These are phyloP conservation scores for Sugiyamaella mastotermitis DNA, from an alignment of 805 yeast species.

Conservation along the genomic window DNA sequence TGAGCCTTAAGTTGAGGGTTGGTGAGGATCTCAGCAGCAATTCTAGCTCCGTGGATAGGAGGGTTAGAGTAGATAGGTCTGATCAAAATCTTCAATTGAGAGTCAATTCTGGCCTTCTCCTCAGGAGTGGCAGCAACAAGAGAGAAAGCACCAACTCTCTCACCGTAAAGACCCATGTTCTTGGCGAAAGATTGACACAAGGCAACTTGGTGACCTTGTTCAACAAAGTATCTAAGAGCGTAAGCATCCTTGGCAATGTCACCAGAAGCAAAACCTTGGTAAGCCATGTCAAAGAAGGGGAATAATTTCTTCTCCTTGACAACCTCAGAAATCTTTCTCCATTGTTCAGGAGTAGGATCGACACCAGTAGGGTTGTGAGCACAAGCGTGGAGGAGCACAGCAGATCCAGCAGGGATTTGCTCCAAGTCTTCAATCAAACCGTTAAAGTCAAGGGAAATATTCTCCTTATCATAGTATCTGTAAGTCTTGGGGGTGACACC, in stretches of 20 bases:
- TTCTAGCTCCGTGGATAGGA: slow-evolving; percentile 88
- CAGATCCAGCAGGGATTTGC: slow-evolving; percentile 50
- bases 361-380: slow-evolving; percentile 98
- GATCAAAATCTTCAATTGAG: slow-evolving; percentile 76
- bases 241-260: slow-evolving; percentile 67
- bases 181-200: slow-evolving; percentile 93
- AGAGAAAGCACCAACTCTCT: slow-evolving; percentile 82
- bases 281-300: slow-evolving; percentile 89
- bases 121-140: slow-evolving; percentile 44
- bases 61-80: slow-evolving; percentile 91
- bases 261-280: slow-evolving; percentile 93
- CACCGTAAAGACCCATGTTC: slow-evolving; percentile 93
- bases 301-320: slow-evolving; percentile 53
- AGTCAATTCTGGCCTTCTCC: slow-evolving; percentile 49
- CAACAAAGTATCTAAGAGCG: slow-evolving; percentile 41
- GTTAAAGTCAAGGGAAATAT: slow-evolving; percentile 59
- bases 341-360: slow-evolving; percentile 77
- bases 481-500: slow-evolving; percentile 60
- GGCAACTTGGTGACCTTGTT: slow-evolving; percentile 34
- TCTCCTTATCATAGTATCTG: slow-evolving; percentile 60
- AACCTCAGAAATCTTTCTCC: slow-evolving; percentile 68
- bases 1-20: slow-evolving; percentile 52
- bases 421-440: slow-evolving; percentile 56
- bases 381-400: slow-evolving; percentile 83
- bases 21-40: slow-evolving; percentile 72